Evolutionary conservation across 352 stramenopile genomes (phyloP).

Genomic region (Pythium phragmitis): DNA sequence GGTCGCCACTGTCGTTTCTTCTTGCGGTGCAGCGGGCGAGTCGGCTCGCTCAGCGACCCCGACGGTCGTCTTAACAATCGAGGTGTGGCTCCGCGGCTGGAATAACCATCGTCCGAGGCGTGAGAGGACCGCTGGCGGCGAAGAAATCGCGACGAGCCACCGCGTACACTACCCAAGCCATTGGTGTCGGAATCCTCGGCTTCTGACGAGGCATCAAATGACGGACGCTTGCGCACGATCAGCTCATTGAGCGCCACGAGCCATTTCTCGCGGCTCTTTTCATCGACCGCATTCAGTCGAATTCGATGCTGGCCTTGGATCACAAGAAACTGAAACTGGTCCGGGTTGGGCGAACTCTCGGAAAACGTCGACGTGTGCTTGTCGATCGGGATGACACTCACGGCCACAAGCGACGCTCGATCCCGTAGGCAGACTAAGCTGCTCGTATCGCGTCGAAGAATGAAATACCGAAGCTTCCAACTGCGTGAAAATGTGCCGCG

Average conservation of each 20-base stretch:
- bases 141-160: slow-evolving; percentile 30
- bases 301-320: slow-evolving; percentile 69
- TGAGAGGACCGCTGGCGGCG: slow-evolving; percentile 52
- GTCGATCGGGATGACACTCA: slow-evolving; percentile 70
- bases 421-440: slow-evolving; percentile 79
- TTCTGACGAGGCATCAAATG: slow-evolving; percentile 47
- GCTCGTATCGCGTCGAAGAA: slow-evolving; percentile 67
- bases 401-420: slow-evolving; percentile 62
- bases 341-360: slow-evolving; percentile 57
- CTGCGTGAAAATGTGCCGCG: slow-evolving; percentile 65
- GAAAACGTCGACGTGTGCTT: slow-evolving; percentile 67
- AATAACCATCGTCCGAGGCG: slow-evolving; percentile 48
- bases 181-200: slow-evolving; percentile 69
- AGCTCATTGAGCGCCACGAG: slow-evolving; percentile 77
- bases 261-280: slow-evolving; percentile 54
- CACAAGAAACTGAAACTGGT: slow-evolving; percentile 83
- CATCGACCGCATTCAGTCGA: slow-evolving; percentile 71
- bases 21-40: slow-evolving; percentile 24
- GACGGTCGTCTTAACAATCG: slow-evolving; percentile 8
- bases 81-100: background rate
- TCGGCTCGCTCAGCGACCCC: slow-evolving; percentile 10
- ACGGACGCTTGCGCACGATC: slow-evolving; percentile 74
- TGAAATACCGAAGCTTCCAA: slow-evolving; percentile 86
- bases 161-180: slow-evolving; percentile 11
- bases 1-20: slow-evolving; percentile 52